Evolutionary conservation across 805 yeast species (phyloP).

Genomic region (Phaffomyces thermotolerans): DNA sequence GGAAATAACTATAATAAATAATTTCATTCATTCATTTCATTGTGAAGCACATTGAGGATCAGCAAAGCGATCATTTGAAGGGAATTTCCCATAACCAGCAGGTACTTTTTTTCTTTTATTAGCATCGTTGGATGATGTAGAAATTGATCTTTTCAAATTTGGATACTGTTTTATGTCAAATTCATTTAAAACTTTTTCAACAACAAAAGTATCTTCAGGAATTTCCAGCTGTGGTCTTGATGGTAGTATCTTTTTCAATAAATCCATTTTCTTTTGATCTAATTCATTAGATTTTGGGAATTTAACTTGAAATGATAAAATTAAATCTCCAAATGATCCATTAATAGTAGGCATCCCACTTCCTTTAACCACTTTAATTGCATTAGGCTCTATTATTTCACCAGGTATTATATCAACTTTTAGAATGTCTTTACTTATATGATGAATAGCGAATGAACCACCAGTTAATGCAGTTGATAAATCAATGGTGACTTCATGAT

Average conservation of each 20-base stretch:
- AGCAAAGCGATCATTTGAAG: not conserved
- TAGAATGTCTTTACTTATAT: conserved; percentile 29
- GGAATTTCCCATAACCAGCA: not conserved
- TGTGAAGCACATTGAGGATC: conserved; percentile 8
- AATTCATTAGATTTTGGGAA: conserved; percentile 61
- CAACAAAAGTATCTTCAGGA: conserved; percentile 60
- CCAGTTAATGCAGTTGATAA: conserved; percentile 50
- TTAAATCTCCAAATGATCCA: conserved; percentile 41
- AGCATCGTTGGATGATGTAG: not conserved
- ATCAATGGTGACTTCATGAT: conserved; percentile 39
- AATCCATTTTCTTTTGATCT: conserved; percentile 57
- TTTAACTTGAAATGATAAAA: conserved; percentile 48
- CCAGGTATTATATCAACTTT: conserved; percentile 39
- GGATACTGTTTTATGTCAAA: conserved; percentile 8
- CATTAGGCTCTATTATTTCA: conserved; percentile 45
- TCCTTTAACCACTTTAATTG: conserved; percentile 40
- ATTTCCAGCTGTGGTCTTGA: conserved; percentile 50
- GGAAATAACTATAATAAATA: no score
- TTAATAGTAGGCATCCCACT: conserved; percentile 53
- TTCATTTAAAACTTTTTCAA: conserved; percentile 34
- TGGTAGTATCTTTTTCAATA: conserved; percentile 72
- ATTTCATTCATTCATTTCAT: not conserved
- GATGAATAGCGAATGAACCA: conserved; percentile 37
- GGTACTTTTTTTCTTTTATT: conserved; percentile 9
- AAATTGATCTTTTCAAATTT: not conserved